Conservation (phyloP, 2,329 filamentous ascomycete genomes). For the Calonectria pseudoreteaudii region DNA sequence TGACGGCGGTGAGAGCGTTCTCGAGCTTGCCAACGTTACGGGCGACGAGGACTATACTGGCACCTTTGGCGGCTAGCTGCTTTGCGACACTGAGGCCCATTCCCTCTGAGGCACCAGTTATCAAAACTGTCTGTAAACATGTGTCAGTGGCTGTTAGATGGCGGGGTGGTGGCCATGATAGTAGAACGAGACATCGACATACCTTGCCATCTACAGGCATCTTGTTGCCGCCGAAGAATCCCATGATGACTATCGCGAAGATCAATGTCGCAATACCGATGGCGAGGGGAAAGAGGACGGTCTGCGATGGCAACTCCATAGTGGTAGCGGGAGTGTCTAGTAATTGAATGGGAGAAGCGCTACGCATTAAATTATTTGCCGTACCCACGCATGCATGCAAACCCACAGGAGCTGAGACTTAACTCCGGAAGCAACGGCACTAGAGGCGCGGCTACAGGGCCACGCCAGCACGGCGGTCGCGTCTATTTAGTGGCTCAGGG, state of each 20-base stretch:
- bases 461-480: not conserved
- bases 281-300: conserved; percentile 20
- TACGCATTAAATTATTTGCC: not conserved
- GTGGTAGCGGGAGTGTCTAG: not conserved
- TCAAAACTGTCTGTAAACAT: conserved; percentile 73
- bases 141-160: conserved; percentile 8
- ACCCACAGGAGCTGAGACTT: not conserved
- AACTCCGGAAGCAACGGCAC: conserved; percentile 9
- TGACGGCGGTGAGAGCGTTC: conserved; percentile 73
- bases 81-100: conserved; percentile 84
- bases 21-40: conserved; percentile 82
- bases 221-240: conserved; percentile 76
- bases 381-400: not conserved
- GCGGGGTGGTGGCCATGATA: not conserved
- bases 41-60: conserved; percentile 87
- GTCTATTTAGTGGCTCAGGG: conserved; percentile 3
- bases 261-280: conserved; percentile 31
- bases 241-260: conserved; percentile 65
- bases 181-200: conserved; percentile 37
- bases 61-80: conserved; percentile 83
- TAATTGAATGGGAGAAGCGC: conserved; percentile 19
- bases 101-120: conserved; percentile 94
- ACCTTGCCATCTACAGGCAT: conserved; percentile 90
- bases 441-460: not conserved
- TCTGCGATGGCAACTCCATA: conserved; percentile 36